Base-by-base conservation (phyloP, 2,329 filamentous ascomycete species). In the Talaromyces sp. region DNA sequence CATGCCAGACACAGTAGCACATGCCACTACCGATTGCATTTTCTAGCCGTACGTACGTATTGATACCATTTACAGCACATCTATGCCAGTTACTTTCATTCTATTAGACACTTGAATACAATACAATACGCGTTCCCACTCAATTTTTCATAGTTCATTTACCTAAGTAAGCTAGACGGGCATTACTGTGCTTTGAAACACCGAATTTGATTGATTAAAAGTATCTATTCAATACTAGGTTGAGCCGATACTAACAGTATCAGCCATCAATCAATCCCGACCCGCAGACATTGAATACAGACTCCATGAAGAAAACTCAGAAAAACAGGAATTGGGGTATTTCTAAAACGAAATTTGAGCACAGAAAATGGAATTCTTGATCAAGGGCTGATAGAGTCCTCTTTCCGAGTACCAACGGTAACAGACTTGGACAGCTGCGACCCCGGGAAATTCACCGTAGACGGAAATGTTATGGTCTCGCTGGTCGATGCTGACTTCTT, bases 321-420 rank as follows among this genome's bases (percentile, higher is more conserved):
- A 36, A 22, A 51, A 56, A 25, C 31, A 36, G 29, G 19, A 15
- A 25, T 7, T 7, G 19, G 3, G 11, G 31, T 22, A 25, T 36
- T 36, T 19, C 31, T 56, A 38, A 7, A 56, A 56, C 29, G 5
- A 38, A 36, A 22, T 7, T 17, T 56, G 31, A 36, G 5, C 31
- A 22, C 2, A 56, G 31, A 6, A 38, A 31, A 81, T 79, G 66
- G 79, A 81, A 65, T 81, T 81, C 59, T 82, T 77, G 2, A 80
- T 76, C 71, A 81, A 76, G 3, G 74, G 72, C 0, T 78, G 68
- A 66, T 76, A 78, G 63, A 79, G 71, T 2, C 76, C 74, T 66
- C 80, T 77, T 51, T 81, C 76, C 31, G 54, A n/a, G 40, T n/a
- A 36, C 40, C 54, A 38, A 15, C 19, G n/a, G 53, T 43, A 13